These are phyloP conservation scores for Backusella liffmaniae DNA, from an alignment of 192 early-diverging fungal species.

Conservation along the genomic window DNA sequence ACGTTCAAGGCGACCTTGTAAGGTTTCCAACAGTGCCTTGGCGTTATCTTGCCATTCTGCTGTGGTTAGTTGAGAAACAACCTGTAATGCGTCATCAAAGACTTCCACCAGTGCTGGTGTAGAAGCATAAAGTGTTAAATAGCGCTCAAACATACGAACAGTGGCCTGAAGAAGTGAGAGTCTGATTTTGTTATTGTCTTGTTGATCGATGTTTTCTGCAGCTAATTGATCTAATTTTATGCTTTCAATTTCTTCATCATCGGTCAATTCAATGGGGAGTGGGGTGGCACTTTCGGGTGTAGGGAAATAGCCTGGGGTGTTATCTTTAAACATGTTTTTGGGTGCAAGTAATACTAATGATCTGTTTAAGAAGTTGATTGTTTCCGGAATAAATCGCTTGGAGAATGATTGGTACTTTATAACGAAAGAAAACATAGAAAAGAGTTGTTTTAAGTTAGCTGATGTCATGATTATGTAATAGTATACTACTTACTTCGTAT, in stretches of 20 bases:
- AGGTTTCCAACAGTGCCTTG: constrained; percentile 28
- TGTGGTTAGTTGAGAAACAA: constrained; percentile 32
- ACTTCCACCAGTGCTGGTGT: constrained; percentile 65
- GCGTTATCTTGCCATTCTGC: constrained; percentile 28
- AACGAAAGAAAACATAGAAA: neutral
- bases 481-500: constrained; percentile 47
- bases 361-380: constrained; percentile 60
- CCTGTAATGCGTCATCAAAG: constrained; percentile 41
- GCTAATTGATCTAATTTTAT: constrained; percentile 17
- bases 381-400: constrained; percentile 76
- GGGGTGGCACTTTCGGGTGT: constrained; percentile 24
- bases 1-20: constrained; percentile 45
- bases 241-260: constrained; percentile 11
- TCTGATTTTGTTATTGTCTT: constrained; percentile 20
- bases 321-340: constrained; percentile 28
- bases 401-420: constrained; percentile 62
- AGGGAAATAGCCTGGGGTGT: constrained; percentile 47
- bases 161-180: constrained; percentile 40
- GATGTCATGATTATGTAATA: neutral
- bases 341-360: constrained; percentile 47
- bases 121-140: constrained; percentile 53
- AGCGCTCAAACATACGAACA: constrained; percentile 44
- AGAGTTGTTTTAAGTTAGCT: neutral
- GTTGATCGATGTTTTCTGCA: constrained; percentile 3
- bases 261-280: constrained; percentile 35